Evolutionary conservation across 352 stramenopile genomes (phyloP).

Genomic region (Phytopythium kandeliae): DNA sequence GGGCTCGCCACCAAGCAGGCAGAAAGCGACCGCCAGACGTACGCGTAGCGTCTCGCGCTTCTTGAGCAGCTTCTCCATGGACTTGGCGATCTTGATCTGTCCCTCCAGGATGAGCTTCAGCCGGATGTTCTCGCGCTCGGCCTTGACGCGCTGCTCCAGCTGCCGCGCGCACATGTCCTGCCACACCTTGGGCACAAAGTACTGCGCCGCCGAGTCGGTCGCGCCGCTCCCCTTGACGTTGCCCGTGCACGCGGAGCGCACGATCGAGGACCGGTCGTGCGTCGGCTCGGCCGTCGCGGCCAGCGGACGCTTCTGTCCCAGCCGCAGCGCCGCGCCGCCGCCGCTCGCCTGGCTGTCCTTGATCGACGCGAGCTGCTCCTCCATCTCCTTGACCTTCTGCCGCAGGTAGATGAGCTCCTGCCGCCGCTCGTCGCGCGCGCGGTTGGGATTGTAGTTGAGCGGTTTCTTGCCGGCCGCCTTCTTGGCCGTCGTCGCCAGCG

Average conservation of each 20-base stretch:
- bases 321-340: constrained; percentile 5
- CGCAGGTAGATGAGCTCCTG: constrained; percentile 29
- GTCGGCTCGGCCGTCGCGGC: constrained; percentile 5
- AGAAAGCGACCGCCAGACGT: too few relatives aligned
- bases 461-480: constrained; percentile 9
- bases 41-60: constrained; percentile 13
- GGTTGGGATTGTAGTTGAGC: constrained; percentile 19
- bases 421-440: constrained; percentile 22
- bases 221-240: constrained; percentile 7
- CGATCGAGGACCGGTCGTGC: constrained; percentile 7
- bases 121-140: constrained; percentile 20
- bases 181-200: constrained; percentile 6
- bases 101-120: constrained; percentile 23
- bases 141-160: constrained; percentile 15
- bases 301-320: constrained; percentile 13
- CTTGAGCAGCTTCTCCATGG: constrained; percentile 23
- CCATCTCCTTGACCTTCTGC: constrained; percentile 23
- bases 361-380: constrained; percentile 17
- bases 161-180: constrained; percentile 19
- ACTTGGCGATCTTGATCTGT: constrained; percentile 21
- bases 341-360: constrained; percentile 11
- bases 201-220: constrained; percentile 6
- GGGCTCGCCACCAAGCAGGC: too few relatives aligned
- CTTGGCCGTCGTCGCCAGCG: constrained; percentile 10
- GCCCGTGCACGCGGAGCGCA: constrained; percentile 6